Evolutionary conservation across 2,329 filamentous ascomycete species (phyloP).

Genomic region (Cordyceps cateniannulata): DNA sequence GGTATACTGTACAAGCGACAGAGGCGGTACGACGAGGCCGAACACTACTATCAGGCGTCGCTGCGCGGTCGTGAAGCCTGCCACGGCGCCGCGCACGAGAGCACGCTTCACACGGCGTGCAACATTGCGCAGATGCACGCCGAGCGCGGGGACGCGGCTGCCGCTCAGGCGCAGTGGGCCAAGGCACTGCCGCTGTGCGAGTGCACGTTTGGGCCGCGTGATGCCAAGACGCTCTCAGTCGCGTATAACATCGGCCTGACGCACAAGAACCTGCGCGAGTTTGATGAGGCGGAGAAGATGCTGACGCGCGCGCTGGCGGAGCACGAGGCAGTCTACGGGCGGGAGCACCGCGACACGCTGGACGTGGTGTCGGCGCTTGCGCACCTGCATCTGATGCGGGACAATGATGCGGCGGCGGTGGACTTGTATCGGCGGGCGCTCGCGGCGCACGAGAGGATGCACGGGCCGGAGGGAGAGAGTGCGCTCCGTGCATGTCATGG

Average conservation of each 20-base stretch:
- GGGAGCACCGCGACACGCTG: not conserved
- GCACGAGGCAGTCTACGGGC: not conserved
- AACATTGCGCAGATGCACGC: conserved; percentile 3
- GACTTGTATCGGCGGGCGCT: not conserved
- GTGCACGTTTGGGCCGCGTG: not conserved
- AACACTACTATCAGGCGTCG: not conserved
- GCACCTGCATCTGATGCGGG: not conserved
- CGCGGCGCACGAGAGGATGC: not conserved
- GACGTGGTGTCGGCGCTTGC: not conserved
- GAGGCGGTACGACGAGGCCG: not conserved
- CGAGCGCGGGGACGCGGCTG: not conserved
- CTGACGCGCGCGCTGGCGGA: not conserved
- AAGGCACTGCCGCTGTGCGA: conserved; percentile 1
- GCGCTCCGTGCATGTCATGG: not conserved
- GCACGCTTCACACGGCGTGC: not conserved
- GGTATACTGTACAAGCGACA: conserved; percentile 1
- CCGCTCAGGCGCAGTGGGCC: not conserved
- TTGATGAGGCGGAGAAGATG: not conserved
- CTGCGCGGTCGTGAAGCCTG: not conserved
- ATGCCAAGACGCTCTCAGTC: not conserved
- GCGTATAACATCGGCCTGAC: conserved; percentile 5
- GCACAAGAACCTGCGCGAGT: conserved; percentile 1
- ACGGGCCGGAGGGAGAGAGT: not conserved
- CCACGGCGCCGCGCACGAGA: not conserved
- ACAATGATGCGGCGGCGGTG: not conserved